A percentile compares a stretch with the other conserved stretches of the same genome.
Conservation (phyloP, 768 basidiomycete species). For the Suillus discolor region DNA sequence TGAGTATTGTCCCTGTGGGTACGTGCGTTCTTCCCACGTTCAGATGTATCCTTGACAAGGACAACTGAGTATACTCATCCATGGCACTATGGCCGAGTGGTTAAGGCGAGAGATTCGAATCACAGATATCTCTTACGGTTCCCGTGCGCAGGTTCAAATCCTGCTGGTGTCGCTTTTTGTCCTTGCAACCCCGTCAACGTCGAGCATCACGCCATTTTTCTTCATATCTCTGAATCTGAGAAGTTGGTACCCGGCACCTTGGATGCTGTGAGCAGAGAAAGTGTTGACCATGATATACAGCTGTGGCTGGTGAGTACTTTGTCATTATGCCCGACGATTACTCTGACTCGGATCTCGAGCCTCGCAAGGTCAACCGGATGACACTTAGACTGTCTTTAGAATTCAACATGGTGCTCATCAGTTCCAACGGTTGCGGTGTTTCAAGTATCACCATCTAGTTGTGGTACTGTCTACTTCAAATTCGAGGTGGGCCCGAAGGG, state of each 20-base stretch:
- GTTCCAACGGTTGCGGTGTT: not conserved
- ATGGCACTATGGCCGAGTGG: constrained; percentile 9
- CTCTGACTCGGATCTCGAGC: not conserved
- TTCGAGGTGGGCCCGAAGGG: not conserved
- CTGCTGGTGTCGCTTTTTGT: constrained; percentile 8
- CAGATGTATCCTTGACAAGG: not conserved
- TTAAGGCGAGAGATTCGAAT: constrained; percentile 10
- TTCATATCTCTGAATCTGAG: no score
- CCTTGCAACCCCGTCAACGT: not conserved
- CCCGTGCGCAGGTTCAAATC: constrained; percentile 10
- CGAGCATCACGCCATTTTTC: not conserved
- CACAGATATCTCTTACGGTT: constrained; percentile 9
- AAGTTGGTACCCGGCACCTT: no score
- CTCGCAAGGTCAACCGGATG: no score
- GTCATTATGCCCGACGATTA: not conserved
- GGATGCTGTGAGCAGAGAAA: not conserved
- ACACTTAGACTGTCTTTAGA: no score
- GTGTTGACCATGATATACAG: not conserved
- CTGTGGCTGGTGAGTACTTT: not conserved
- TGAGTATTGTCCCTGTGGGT: no score
- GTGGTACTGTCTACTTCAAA: not conserved
- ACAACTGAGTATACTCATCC: not conserved
- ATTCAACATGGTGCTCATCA: no score
- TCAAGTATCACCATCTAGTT: not conserved
- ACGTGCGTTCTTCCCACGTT: not conserved